These are phyloP conservation scores for Byssochlamys sp. DNA, from an alignment of 2,329 filamentous ascomycete genomes.

Conservation along the genomic window DNA sequence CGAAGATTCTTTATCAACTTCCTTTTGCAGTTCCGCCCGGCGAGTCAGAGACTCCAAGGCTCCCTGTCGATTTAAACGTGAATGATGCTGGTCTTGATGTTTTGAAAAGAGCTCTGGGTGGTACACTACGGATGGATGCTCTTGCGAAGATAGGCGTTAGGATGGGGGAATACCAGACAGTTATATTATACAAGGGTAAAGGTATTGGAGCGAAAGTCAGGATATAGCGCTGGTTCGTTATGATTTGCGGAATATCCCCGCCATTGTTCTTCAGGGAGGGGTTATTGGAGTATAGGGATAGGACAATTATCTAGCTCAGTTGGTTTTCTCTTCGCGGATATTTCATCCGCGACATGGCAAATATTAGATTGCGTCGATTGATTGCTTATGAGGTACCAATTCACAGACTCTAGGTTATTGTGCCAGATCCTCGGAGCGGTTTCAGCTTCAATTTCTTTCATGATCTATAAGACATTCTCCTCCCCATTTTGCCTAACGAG, in stretches of 20 bases:
- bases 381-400: neutral
- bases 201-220: constrained; percentile 60
- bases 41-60: constrained; percentile 57
- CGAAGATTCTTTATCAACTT: constrained; percentile 63
- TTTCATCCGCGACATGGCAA: neutral
- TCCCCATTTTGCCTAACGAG: neutral
- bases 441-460: neutral
- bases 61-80: constrained; percentile 74
- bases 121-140: constrained; percentile 67
- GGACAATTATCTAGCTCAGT: neutral
- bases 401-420: neutral
- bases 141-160: constrained; percentile 64
- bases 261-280: constrained; percentile 2
- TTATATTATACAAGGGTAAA: constrained; percentile 58
- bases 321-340: neutral
- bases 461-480: neutral
- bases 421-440: neutral
- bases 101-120: constrained; percentile 68
- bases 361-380: neutral
- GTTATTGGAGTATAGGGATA: constrained; percentile 3
- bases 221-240: constrained; percentile 13
- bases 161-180: constrained; percentile 65
- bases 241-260: constrained; percentile 1
- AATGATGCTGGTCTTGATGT: constrained; percentile 74
- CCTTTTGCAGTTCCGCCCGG: constrained; percentile 72